phyloP scores from a whole-genome alignment of 1,284 basidiomycete genomes.

The Cryptococcus wingfieldii region DNA sequence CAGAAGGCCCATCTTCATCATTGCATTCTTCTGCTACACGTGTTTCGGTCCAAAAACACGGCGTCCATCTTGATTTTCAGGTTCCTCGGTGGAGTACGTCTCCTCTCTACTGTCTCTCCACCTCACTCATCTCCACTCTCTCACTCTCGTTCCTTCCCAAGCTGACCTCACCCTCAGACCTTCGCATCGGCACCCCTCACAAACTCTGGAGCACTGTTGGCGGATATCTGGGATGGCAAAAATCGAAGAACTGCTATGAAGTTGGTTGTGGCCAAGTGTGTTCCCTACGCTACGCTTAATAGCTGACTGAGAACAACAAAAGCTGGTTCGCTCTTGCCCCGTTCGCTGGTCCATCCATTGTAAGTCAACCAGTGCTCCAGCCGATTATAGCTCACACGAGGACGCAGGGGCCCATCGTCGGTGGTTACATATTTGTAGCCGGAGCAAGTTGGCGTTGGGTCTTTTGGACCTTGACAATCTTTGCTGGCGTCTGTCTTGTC shows the following conservation, averaged over 20 bases:
- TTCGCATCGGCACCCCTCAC: conserved; percentile 55
- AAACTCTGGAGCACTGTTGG: conserved; percentile 55
- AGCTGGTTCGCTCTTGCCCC: conserved; percentile 62
- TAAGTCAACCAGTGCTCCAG: too few species aligned
- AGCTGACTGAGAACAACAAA: too few species aligned
- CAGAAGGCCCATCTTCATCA: conserved; percentile 62
- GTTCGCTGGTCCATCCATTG: conserved; percentile 57
- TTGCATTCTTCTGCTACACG: conserved; percentile 62
- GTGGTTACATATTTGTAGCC: conserved; percentile 56
- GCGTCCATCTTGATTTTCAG: conserved; percentile 62
- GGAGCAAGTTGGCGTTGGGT: conserved; percentile 52
- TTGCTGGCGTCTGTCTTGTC: conserved; percentile 49
- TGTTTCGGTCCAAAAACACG: conserved; percentile 58
- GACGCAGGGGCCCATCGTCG: conserved; percentile 58
- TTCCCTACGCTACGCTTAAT: too few species aligned
- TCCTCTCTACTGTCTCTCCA: too few species aligned
- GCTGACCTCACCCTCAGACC: conserved; percentile 16
- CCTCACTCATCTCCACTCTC: too few species aligned
- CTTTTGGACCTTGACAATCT: conserved; percentile 69
- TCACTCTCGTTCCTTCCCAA: too few species aligned
- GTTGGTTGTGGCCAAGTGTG: conserved; percentile 26
- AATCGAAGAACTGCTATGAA: conserved; percentile 65
- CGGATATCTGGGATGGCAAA: conserved; percentile 63
- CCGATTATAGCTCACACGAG: too few species aligned
- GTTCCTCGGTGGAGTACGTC: conserved; percentile 57